Conservation (phyloP, 2,329 filamentous ascomycete species). For the Boeremia exigua region DNA sequence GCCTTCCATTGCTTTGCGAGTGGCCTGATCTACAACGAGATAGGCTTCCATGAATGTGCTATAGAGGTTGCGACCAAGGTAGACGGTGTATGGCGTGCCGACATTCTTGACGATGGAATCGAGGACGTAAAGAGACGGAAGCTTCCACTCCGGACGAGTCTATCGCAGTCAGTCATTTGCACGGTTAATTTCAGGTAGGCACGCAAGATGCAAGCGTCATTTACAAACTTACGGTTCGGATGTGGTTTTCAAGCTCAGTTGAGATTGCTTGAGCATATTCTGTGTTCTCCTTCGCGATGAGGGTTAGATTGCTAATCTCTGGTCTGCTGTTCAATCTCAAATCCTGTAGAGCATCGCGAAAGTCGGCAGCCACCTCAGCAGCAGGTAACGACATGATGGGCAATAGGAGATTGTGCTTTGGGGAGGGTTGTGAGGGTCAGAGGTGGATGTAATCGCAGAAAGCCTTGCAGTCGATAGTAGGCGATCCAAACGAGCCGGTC, state of each 20-base stretch:
- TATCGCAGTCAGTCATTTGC: slow-evolving; percentile 51
- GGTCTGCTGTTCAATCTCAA: slow-evolving; percentile 88
- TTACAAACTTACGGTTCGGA: slow-evolving; percentile 79
- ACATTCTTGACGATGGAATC: slow-evolving; percentile 99
- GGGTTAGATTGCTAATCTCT: slow-evolving; percentile 95
- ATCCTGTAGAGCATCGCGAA: slow-evolving; percentile 90
- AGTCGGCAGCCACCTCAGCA: slow-evolving; percentile 93
- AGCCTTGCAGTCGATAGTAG: slow-evolving; percentile 32
- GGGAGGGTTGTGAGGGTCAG: slow-evolving; percentile 33
- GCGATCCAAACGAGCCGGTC: slow-evolving; percentile 36
- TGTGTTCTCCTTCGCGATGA: slow-evolving; percentile 97
- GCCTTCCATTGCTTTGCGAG: slow-evolving; percentile 91
- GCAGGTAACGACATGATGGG: slow-evolving; percentile 70
- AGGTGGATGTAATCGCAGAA: slow-evolving; percentile 30
- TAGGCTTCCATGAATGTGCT: slow-evolving; percentile 97
- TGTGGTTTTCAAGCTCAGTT: slow-evolving; percentile 87
- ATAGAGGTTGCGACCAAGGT: slow-evolving; percentile 90
- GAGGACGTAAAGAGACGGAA: slow-evolving; percentile 95
- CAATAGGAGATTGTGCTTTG: slow-evolving; percentile 31
- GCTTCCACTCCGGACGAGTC: slow-evolving; percentile 86
- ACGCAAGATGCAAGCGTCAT: slow-evolving; percentile 47
- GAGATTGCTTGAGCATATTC: slow-evolving; percentile 95
- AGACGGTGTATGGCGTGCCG: slow-evolving; percentile 94
- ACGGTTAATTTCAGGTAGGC: background rate
- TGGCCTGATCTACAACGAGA: slow-evolving; percentile 80